Percentiles rank a stretch among this genome's conserved stretches.
Conservation (phyloP, 352 stramenopile genomes). For the Globisporangium solare region DNA sequence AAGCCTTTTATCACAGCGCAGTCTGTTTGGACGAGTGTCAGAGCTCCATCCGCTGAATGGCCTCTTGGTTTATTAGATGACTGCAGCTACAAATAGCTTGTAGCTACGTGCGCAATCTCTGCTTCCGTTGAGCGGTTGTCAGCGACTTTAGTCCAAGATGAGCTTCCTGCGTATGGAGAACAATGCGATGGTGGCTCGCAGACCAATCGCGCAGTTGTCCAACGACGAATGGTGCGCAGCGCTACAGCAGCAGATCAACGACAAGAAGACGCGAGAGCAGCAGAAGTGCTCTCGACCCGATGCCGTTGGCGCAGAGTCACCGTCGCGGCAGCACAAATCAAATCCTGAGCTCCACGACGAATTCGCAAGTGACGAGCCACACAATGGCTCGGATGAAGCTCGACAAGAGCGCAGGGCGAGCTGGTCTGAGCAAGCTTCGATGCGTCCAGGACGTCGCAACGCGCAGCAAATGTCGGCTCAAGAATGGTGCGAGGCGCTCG, state of each 20-base stretch:
- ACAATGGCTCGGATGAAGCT: not conserved
- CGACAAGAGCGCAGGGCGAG: not conserved
- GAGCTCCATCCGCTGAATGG: no score
- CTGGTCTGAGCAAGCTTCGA: not conserved
- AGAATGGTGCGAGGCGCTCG: constrained; percentile 39
- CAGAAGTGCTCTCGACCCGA: constrained; percentile 4
- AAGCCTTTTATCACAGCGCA: no score
- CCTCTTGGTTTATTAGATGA: no score
- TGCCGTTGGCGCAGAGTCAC: no score
- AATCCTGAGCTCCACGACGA: not conserved
- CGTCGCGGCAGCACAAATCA: no score
- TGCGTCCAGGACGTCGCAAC: constrained; percentile 18
- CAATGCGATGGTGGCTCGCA: constrained; percentile 8
- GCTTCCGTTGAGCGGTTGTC: not conserved
- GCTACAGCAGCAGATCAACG: constrained; percentile 28
- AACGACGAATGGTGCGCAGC: constrained; percentile 34
- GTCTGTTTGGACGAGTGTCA: no score
- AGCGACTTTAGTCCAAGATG: constrained; percentile 1
- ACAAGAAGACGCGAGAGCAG: constrained; percentile 23
- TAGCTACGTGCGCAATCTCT: no score
- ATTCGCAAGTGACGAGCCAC: not conserved
- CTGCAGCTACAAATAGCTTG: no score
- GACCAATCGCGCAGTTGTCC: constrained; percentile 21
- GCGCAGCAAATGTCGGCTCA: constrained; percentile 35
- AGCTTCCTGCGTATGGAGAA: constrained; percentile 15